Evolutionary conservation across 2,329 filamentous ascomycete genomes (phyloP).

Genomic region (Talaromyces atroroseus): DNA sequence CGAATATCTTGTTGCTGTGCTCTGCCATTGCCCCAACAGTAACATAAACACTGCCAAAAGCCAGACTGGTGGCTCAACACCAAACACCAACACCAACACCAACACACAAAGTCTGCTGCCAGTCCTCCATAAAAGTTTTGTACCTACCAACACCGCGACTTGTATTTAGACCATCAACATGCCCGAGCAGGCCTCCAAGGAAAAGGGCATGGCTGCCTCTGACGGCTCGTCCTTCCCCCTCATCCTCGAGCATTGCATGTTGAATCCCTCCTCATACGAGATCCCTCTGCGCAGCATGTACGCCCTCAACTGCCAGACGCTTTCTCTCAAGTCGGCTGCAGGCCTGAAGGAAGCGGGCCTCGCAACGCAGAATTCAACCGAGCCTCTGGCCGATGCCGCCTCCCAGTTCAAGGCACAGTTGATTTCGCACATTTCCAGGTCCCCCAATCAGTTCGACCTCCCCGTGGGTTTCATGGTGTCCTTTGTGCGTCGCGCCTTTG

Average conservation of each 20-base stretch:
- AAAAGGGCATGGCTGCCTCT: conserved; percentile 20
- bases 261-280: conserved; percentile 59
- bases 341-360: conserved; percentile 30
- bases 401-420: conserved; percentile 40
- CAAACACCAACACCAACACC: background rate
- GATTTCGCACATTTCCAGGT: conserved; percentile 50
- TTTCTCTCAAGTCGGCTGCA: conserved; percentile 23
- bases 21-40: background rate
- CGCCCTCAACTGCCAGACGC: conserved; percentile 54
- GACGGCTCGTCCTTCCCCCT: conserved; percentile 43
- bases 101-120: background rate
- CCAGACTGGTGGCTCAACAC: no score
- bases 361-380: conserved; percentile 22
- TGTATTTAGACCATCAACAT: background rate
- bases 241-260: conserved; percentile 57
- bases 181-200: conserved; percentile 12
- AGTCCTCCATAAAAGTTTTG: background rate
- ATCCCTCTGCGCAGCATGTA: conserved; percentile 65
- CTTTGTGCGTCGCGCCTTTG: conserved; percentile 57
- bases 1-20: conserved; percentile 7
- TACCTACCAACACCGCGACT: background rate
- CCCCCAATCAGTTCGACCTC: conserved; percentile 56
- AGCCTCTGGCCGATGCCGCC: conserved; percentile 29
- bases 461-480: conserved; percentile 58
- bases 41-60: no score